These are phyloP conservation scores for Thermoascus crustaceus DNA, from an alignment of 2,329 filamentous ascomycete genomes.

Conservation along the genomic window DNA sequence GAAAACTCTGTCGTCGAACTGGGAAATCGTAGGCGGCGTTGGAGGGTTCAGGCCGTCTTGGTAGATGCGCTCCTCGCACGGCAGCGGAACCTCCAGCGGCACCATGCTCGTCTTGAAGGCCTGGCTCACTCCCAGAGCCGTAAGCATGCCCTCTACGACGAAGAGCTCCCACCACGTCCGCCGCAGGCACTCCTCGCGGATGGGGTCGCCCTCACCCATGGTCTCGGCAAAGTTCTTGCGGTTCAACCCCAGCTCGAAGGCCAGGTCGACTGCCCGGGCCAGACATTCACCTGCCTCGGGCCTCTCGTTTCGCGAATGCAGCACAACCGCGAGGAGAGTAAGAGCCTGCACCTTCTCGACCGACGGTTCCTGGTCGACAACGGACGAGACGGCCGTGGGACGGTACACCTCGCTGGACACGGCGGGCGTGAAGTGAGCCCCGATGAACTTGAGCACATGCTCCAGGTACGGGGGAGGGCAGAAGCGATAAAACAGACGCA, in stretches of 20 bases:
- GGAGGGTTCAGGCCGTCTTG: conserved; percentile 47
- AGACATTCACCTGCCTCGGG: conserved; percentile 61
- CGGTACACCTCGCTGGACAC: conserved; percentile 40
- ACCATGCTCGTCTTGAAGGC: conserved; percentile 62
- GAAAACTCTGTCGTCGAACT: conserved; percentile 73
- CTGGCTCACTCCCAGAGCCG: conserved; percentile 49
- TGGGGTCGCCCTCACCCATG: conserved; percentile 55
- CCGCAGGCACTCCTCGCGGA: conserved; percentile 74
- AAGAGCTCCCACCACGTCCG: conserved; percentile 87
- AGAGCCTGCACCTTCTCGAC: conserved; percentile 68
- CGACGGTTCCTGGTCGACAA: conserved; percentile 35
- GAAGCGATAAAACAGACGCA: conserved; percentile 31
- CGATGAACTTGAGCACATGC: conserved; percentile 50
- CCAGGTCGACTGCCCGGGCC: conserved; percentile 58
- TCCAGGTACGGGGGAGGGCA: conserved; percentile 40
- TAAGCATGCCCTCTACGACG: conserved; percentile 75
- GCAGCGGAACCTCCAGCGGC: conserved; percentile 60
- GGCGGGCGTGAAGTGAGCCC: conserved; percentile 45
- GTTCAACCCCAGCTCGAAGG: conserved; percentile 70
- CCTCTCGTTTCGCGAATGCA: conserved; percentile 69
- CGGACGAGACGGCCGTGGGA: conserved; percentile 21
- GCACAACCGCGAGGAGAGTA: conserved; percentile 64
- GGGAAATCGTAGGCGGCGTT: conserved; percentile 55
- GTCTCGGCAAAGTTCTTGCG: conserved; percentile 56
- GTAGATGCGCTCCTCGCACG: conserved; percentile 70